phyloP scores from a whole-genome alignment of 805 yeast genomes.

The Wickerhamiella sergipiensis region DNA sequence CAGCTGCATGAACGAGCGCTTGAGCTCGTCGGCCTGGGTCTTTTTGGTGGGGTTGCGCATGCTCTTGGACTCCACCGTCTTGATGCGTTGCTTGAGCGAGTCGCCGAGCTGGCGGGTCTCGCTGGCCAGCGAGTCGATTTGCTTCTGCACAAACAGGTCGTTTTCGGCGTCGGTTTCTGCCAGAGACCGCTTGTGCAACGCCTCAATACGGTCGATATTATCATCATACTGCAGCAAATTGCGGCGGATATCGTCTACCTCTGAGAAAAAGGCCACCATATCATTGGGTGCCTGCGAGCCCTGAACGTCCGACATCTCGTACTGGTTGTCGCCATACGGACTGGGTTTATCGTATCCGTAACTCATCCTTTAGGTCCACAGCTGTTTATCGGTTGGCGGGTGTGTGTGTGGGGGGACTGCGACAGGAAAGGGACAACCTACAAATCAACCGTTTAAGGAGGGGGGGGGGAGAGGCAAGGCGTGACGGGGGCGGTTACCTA shows the following conservation, averaged over 20 bases:
- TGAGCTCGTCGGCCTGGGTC: conserved; percentile 80
- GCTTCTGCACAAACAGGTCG: conserved; percentile 53
- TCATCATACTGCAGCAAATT: conserved; percentile 58
- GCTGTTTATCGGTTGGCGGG: not conserved
- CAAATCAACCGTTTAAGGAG: not conserved
- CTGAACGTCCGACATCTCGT: conserved; percentile 14
- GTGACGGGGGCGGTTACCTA: not conserved
- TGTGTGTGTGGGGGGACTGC: not conserved
- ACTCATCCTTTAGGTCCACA: not conserved
- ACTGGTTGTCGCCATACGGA: conserved; percentile 5
- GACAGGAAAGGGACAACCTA: not conserved
- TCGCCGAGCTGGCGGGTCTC: conserved; percentile 72
- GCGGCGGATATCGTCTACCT: conserved; percentile 53
- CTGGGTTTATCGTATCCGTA: conserved; percentile 1
- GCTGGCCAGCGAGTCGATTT: conserved; percentile 60
- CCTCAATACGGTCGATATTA: conserved; percentile 54
- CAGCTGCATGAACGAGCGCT: conserved; percentile 69
- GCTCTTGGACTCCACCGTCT: conserved; percentile 48
- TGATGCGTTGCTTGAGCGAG: conserved; percentile 61
- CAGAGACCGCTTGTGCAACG: conserved; percentile 54
- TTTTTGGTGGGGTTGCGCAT: conserved; percentile 57
- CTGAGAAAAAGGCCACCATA: conserved; percentile 53
- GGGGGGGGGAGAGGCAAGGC: not conserved
- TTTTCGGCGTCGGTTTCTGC: conserved; percentile 62
- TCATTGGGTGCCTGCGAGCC: conserved; percentile 23